Evolutionary conservation across 2,329 filamentous ascomycete genomes (phyloP).

Genomic region (Pseudophaeomoniella oleicola): DNA sequence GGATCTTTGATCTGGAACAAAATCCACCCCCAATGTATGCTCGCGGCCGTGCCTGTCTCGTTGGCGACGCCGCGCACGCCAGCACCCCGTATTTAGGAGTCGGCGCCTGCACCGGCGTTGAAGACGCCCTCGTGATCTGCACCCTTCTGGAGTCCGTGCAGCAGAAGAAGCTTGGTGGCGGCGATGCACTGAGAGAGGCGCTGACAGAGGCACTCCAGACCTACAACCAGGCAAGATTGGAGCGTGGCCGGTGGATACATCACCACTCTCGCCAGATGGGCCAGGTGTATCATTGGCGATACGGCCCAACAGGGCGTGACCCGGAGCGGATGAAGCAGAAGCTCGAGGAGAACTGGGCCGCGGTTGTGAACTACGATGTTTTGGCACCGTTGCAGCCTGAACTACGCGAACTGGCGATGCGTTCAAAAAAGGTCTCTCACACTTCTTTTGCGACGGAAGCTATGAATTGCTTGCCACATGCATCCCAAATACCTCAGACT

Average conservation of each 20-base stretch:
- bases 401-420: too few relatives aligned
- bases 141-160: slow-evolving; percentile 3
- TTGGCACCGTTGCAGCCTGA: neutral
- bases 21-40: slow-evolving; percentile 21
- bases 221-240: slow-evolving; percentile 1
- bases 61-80: slow-evolving; percentile 8
- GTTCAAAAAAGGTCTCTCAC: too few relatives aligned
- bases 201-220: neutral
- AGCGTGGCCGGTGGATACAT: slow-evolving; percentile 7
- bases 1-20: slow-evolving; percentile 23
- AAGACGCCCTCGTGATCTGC: slow-evolving; percentile 5
- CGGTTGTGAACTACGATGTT: neutral
- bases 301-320: slow-evolving; percentile 8
- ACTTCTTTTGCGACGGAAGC: too few relatives aligned
- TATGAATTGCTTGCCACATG: too few relatives aligned
- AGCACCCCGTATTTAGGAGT: slow-evolving; percentile 5
- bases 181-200: neutral
- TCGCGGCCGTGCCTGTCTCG: slow-evolving; percentile 3
- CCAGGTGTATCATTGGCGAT: slow-evolving; percentile 7
- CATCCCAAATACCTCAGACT: too few relatives aligned
- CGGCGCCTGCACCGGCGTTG: slow-evolving; percentile 5
- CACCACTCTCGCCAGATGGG: slow-evolving; percentile 4
- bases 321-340: neutral
- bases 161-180: neutral
- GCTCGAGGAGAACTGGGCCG: neutral